Evolutionary conservation across 768 basidiomycete species (phyloP), one percentile per base, ranked within the genome.

Genomic region (Pulveroboletus sp.): DNA sequence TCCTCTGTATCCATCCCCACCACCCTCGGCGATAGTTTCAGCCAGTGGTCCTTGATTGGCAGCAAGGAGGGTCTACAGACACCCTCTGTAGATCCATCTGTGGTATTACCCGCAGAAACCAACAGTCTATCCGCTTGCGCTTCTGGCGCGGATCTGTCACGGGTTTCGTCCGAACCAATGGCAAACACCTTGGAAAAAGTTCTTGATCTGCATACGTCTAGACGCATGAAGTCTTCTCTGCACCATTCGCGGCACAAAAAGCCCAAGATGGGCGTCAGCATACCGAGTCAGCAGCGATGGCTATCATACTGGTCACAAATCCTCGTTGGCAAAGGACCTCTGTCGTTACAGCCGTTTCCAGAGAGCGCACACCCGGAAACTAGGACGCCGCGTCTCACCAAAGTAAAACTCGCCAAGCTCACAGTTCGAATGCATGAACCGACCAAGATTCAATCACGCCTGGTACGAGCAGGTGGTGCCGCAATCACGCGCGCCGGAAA

Each of bases 281-380:
- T 92, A 55, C 85, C 90, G 0, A 87, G 84, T 49, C 90, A 92
- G 64, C 76, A 82, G 2, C 81, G 90, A 17, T 91, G 83, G 75
- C 69, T 94, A 5, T 76, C 80, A 55, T 93, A 92, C 60, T 93
- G 86, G 86, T 79, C 82, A 0, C 72, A 82, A 11, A 60, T 84
- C n/a, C 72, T 87, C 14, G 70, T 77, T 4, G 71, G 76, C 40
- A 76, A 78, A 34, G 80, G 74, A 0, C 85, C 84, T 5, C 50
- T 65, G 3, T 72, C 75, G 21, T 64, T 84, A 43, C 82, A 78
- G 77, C 59, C 66, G 11, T 48, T 42, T 19, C 21, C n/a, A 25
- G 8, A 24, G 11, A 40, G 33, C 6, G 29, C 27, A 10, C 50
- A 45, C 45, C 65, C 44, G 33, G 58, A 48, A 47, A 52, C 48